Conservation (phyloP, 2,329 filamentous ascomycete species). For the Penicillium italicum region DNA sequence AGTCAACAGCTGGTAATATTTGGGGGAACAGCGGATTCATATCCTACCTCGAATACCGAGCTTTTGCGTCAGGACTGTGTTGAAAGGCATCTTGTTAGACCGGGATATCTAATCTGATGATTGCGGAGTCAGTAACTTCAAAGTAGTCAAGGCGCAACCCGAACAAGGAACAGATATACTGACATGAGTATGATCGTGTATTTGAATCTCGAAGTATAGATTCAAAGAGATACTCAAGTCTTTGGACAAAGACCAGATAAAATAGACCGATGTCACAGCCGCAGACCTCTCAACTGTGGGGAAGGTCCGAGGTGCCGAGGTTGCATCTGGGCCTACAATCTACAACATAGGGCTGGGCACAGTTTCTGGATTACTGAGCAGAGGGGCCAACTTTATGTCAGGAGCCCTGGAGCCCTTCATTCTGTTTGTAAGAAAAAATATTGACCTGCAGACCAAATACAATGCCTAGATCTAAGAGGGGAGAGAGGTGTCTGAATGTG, state of each 20-base stretch:
- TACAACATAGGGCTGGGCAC: neutral
- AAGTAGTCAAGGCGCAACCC: neutral
- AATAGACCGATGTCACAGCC: conserved; percentile 12
- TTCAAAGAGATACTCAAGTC: neutral
- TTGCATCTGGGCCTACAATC: conserved; percentile 11
- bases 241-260: conserved; percentile 5
- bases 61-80: conserved; percentile 59
- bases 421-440: neutral
- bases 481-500: neutral
- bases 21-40: neutral
- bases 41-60: conserved; percentile 51
- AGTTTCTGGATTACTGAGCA: conserved; percentile 4
- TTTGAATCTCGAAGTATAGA: neutral
- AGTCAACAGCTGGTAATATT: conserved; percentile 2
- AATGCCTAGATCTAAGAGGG: neutral
- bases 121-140: conserved; percentile 3
- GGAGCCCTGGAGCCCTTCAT: neutral
- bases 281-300: conserved; percentile 28
- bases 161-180: neutral
- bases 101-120: conserved; percentile 9
- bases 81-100: conserved; percentile 56
- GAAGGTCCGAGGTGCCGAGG: conserved; percentile 32
- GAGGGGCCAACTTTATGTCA: neutral
- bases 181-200: neutral
- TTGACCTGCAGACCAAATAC: neutral